Percentiles rank a stretch among this genome's conserved stretches.
phyloP scores from a whole-genome alignment of 768 basidiomycete species.

The Rhodotorula babjevae region DNA sequence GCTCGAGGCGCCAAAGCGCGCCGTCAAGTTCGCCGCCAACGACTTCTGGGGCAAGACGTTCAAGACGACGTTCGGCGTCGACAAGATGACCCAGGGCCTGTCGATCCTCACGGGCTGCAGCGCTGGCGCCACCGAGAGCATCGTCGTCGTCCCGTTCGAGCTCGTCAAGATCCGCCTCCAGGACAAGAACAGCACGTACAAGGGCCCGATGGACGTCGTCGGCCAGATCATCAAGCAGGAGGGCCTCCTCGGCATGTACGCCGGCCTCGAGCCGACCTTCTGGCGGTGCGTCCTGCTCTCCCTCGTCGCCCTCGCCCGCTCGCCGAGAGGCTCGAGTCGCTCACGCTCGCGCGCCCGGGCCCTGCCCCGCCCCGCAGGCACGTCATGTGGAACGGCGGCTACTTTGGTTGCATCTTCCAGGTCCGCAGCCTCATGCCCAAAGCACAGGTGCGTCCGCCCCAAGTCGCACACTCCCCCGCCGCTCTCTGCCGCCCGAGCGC shows the following conservation, averaged over 20 bases:
- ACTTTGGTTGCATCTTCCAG: slow-evolving; percentile 82
- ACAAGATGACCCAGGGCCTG: slow-evolving; percentile 82
- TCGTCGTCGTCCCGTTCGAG: slow-evolving; percentile 83
- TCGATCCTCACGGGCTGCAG: slow-evolving; percentile 85
- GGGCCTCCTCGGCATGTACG: slow-evolving; percentile 78
- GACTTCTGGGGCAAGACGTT: slow-evolving; percentile 93
- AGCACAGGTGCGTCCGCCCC: slow-evolving; percentile 72
- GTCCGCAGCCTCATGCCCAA: slow-evolving; percentile 74
- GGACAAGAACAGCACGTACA: slow-evolving; percentile 84
- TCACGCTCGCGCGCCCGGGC: too few relatives aligned
- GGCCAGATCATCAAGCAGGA: slow-evolving; percentile 69
- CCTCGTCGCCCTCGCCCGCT: background rate
- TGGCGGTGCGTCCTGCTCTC: slow-evolving; percentile 63
- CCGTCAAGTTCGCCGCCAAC: slow-evolving; percentile 70
- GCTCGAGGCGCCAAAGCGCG: slow-evolving; percentile 95
- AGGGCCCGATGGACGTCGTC: slow-evolving; percentile 87
- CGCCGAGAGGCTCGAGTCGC: too few relatives aligned
- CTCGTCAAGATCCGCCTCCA: slow-evolving; percentile 65
- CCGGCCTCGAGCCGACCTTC: slow-evolving; percentile 95
- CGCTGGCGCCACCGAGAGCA: slow-evolving; percentile 90
- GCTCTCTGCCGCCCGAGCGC: too few relatives aligned
- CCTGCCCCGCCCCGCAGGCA: slow-evolving; percentile 54
- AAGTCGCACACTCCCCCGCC: too few relatives aligned
- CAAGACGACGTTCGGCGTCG: slow-evolving; percentile 59
- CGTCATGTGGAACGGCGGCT: slow-evolving; percentile 64